Percentiles rank a stretch among this genome's conserved stretches.
Conservation (phyloP, 306 rosid genomes). For the Fragaria nilgerrensis region DNA sequence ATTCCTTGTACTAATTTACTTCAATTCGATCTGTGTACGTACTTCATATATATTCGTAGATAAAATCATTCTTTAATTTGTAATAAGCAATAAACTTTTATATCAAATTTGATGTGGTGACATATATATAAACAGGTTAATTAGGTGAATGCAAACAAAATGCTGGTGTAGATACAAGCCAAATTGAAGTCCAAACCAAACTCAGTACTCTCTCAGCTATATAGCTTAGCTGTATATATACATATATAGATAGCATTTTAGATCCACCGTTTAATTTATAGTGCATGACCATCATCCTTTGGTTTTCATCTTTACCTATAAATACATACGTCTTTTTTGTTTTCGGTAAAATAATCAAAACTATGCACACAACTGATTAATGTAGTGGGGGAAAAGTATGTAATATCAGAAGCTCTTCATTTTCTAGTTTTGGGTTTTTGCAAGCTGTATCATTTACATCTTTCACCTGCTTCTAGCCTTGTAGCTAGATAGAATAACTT, state of each 20-base stretch:
- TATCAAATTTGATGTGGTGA: neutral
- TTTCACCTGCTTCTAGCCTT: slow-evolving; percentile 1
- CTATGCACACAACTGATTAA: neutral
- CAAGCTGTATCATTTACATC: slow-evolving; percentile 7
- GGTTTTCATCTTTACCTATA: neutral
- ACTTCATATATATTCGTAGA: neutral
- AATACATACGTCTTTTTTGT: neutral
- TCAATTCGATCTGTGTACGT: neutral
- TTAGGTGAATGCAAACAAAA: neutral
- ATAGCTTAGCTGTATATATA: neutral
- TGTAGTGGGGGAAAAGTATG: neutral
- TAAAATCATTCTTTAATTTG: too few relatives aligned
- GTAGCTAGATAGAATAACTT: neutral
- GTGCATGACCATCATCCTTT: neutral
- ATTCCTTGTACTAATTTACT: neutral
- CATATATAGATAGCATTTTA: neutral
- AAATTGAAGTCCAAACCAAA: neutral
- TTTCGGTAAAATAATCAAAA: neutral
- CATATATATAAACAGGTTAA: neutral
- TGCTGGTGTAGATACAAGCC: neutral
- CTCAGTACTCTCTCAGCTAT: neutral
- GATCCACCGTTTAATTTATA: neutral
- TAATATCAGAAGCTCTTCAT: neutral
- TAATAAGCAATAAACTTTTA: too few relatives aligned
- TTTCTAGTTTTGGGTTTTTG: slow-evolving; percentile 5